Percentiles rank a stretch among this genome's conserved stretches.
phyloP scores from a whole-genome alignment of 1,139 yeast genomes.

The Kodamaea derodonti region DNA sequence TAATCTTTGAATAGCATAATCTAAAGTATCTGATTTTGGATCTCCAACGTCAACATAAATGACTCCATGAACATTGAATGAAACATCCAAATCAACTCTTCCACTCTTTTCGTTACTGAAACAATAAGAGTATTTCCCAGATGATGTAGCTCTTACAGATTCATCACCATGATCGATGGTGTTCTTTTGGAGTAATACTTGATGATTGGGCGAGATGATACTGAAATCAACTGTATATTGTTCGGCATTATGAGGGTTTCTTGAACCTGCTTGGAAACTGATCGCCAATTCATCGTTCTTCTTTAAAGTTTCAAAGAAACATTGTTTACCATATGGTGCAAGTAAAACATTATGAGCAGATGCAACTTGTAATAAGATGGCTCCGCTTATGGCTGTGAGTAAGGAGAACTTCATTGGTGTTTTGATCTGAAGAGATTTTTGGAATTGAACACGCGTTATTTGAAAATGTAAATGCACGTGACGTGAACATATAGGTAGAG shows the following conservation, averaged over 20 bases:
- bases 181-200: slow-evolving; percentile 44
- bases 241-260: slow-evolving; percentile 74
- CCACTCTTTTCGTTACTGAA: slow-evolving; percentile 81
- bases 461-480: no score
- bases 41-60: slow-evolving; percentile 83
- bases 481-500: no score
- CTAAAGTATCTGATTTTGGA: slow-evolving; percentile 78
- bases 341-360: slow-evolving; percentile 77
- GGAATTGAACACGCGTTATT: slow-evolving; percentile 1
- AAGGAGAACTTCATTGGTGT: slow-evolving; percentile 6
- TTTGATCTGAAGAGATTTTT: background rate
- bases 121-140: slow-evolving; percentile 85
- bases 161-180: slow-evolving; percentile 82
- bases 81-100: slow-evolving; percentile 79
- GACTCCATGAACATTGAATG: slow-evolving; percentile 93
- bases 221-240: slow-evolving; percentile 77
- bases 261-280: slow-evolving; percentile 90
- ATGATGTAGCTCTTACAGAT: slow-evolving; percentile 55
- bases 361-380: slow-evolving; percentile 16
- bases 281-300: slow-evolving; percentile 84
- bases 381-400: slow-evolving; percentile 4
- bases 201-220: slow-evolving; percentile 59
- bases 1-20: slow-evolving; percentile 76
- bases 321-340: slow-evolving; percentile 82
- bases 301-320: slow-evolving; percentile 82